Evolutionary conservation across 192 early-diverging fungal genomes (phyloP), one percentile per base, ranked within the genome.

Genomic region (Martensiomyces pterosporus): DNA sequence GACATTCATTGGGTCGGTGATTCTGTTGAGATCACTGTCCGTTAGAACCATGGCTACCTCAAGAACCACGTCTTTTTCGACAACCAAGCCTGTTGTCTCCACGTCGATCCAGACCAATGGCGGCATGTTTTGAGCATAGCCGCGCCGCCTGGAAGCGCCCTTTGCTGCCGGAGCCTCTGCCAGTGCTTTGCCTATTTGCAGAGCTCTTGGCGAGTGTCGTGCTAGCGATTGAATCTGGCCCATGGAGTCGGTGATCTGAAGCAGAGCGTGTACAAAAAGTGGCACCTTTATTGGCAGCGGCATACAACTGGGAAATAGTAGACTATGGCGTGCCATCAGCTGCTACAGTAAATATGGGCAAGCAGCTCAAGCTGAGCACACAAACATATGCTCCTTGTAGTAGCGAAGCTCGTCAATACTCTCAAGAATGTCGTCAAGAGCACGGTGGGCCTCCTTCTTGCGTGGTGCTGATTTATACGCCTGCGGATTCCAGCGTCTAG

Each of bases 391-490:
- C 16, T 74, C 25, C 3, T 79, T 74, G 55, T 93, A 96, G 50
- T 84, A 87, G 43, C 81, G 73, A 16, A 98, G 76, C 66, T 98
- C 93, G 9, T 80, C 82, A 35, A 98, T 95, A 39, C 86, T 89
- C 55, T 96, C 94, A 4, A 81, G 59, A 51, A 98, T 98, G 56
- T 98, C 94, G 46, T 92, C 94, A 49, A 96, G 51, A 1, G 94
- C 92, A 29, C 92, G 63, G 63, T 93, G 91, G 0, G 64, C 38
- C 22, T 23, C 51, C 37, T 69, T 60, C 55, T 98, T 94, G 10
- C 19, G 10, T 7, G 91, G 89, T 5, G 64, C 75, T 2, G 53
- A 55, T 1, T 40, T 38, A 32, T 82, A 65, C 12, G 79, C 69
- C 1, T 64, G 47, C 5, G 79, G 80, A 47, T 81, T 82, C 93